A percentile compares a stretch with the other conserved stretches of the same genome.
These are phyloP conservation scores for Ambrosia artemisiifolia DNA, from an alignment of 129 eudicot genomes.

Conservation along the genomic window DNA sequence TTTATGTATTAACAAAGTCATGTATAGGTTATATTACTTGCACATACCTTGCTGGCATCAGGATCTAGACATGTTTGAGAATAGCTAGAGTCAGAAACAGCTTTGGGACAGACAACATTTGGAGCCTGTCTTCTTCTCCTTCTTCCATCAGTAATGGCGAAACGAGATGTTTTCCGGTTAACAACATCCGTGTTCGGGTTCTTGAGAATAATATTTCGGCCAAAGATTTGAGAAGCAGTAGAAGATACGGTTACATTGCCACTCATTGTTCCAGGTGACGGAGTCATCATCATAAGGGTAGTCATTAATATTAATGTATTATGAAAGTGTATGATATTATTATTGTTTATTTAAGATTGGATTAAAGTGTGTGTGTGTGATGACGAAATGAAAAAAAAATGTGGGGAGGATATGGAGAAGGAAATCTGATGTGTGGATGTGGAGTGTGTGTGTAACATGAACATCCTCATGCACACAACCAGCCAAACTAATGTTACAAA, in stretches of 20 bases:
- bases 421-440: constrained; percentile 36
- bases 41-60: constrained; percentile 59
- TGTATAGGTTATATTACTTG: too few species aligned
- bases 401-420: constrained; percentile 34
- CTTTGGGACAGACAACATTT: constrained; percentile 44
- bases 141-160: neutral
- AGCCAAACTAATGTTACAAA: constrained; percentile 16
- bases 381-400: neutral
- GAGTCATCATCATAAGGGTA: constrained; percentile 25
- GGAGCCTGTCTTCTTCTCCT: constrained; percentile 4
- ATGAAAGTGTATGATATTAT: neutral
- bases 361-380: neutral
- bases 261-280: constrained; percentile 22
- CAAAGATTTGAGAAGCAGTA: constrained; percentile 26
- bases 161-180: constrained; percentile 9
- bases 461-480: constrained; percentile 35
- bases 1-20: too few species aligned
- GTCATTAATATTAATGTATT: neutral
- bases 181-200: neutral
- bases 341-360: neutral
- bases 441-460: constrained; percentile 31
- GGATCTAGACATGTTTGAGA: constrained; percentile 68
- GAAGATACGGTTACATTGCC: constrained; percentile 23
- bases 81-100: constrained; percentile 59
- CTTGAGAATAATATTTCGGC: constrained; percentile 19